Base-by-base conservation (phyloP, 1,284 basidiomycete genomes). In the Pseudozyma thailandica region DNA sequence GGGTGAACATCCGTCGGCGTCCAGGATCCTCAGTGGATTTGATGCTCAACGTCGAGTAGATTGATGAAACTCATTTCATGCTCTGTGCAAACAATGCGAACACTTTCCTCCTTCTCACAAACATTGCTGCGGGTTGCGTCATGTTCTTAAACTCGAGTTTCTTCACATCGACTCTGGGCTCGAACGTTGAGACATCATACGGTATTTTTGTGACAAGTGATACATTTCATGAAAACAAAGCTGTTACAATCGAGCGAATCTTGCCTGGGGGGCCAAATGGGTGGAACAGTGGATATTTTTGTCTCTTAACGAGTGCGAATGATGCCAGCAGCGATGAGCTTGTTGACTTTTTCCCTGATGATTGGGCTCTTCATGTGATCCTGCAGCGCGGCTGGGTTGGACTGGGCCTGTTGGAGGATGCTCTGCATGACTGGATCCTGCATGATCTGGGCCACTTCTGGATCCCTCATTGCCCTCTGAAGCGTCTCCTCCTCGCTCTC, bases 401-500 rank as follows among this genome's bases (percentile, higher is more conserved):
- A 83, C 85, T 99, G 96, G 5, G 94, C 93, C 85, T 98, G 94
- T 82, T 94, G 90, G 76, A 98, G 84, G 75, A 99, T 98, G 38
- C 90, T 90, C 65, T 81, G 79, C 80, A 82, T 82, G 6, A 79
- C 68, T 1, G 81, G 80, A 47, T 83, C 86, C 91, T 80, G 76
- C 86, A 87, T 86, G 72, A 87, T 86, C 73, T 84, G 90, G 60
- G 91, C 91, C 50, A 97, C 88, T 85, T 98, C 95, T 7, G 96
- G 96, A 86, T 98, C 95, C 53, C 93, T 88, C 94, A 97, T 97
- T 10, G 95, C 96, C 30, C 95, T 87, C 79, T 91, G 88, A 64
- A 97, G 86, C 18, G 94, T 93, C 86, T 99, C 88, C 83, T 98
- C 93, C 79, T 97, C 93, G 15, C 89, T 90, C 86, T 99, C 96